Evolutionary conservation across 306 rosid species (phyloP).

Genomic region (Fragaria iinumae): DNA sequence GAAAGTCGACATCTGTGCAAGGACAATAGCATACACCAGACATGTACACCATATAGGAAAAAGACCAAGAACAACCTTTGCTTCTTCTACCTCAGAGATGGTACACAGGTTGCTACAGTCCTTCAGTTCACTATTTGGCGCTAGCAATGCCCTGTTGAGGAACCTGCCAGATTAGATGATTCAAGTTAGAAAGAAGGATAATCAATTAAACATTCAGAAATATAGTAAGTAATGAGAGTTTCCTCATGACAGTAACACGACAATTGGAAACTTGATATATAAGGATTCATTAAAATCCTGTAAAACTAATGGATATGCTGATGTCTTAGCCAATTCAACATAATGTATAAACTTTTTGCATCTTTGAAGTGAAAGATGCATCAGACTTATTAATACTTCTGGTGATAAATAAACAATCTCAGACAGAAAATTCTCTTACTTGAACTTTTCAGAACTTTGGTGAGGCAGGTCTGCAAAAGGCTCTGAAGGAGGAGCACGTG

Average conservation of each 20-base stretch:
- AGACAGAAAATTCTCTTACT: conserved; percentile 18
- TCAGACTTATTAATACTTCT: background rate
- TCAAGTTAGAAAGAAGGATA: background rate
- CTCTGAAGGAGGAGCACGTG: conserved; percentile 25
- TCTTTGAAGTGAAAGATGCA: background rate
- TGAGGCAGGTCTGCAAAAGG: conserved; percentile 9
- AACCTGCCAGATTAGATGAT: conserved; percentile 22
- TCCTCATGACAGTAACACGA: background rate
- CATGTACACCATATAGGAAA: conserved; percentile 39
- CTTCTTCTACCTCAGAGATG: conserved; percentile 38
- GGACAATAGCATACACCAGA: conserved; percentile 29
- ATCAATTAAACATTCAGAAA: background rate
- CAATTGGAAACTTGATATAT: background rate
- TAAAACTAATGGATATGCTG: background rate
- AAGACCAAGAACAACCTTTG: conserved; percentile 37
- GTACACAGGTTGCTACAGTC: conserved; percentile 18
- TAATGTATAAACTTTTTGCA: background rate
- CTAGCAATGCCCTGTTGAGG: conserved; percentile 35
- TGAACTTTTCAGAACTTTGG: conserved; percentile 27
- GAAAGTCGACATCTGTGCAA: conserved; percentile 39
- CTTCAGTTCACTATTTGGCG: conserved; percentile 14
- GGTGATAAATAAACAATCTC: background rate
- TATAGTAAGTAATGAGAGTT: background rate
- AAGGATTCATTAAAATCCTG: background rate
- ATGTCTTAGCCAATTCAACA: background rate